phyloP scores from a whole-genome alignment of 805 yeast genomes.

The Wickerhamiella alocasiicola region DNA sequence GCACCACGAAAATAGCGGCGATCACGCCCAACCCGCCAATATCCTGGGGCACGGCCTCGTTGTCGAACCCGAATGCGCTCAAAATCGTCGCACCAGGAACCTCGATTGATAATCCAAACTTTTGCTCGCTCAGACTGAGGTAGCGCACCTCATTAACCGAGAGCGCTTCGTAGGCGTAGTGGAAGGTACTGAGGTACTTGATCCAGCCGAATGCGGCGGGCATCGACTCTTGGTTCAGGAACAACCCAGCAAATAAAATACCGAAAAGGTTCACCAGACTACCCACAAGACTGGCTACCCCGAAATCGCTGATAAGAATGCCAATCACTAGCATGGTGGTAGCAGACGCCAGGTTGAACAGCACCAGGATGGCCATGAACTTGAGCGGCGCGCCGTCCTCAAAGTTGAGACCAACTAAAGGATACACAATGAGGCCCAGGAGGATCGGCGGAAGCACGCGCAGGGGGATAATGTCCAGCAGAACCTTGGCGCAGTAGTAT shows the following conservation, averaged over 20 bases:
- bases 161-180: slow-evolving; percentile 89
- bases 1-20: slow-evolving; percentile 42
- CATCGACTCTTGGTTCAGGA: slow-evolving; percentile 67
- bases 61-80: slow-evolving; percentile 89
- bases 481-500: slow-evolving; percentile 70
- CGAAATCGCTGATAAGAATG: slow-evolving; percentile 73
- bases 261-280: slow-evolving; percentile 76
- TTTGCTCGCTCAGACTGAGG: slow-evolving; percentile 69
- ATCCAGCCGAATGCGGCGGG: slow-evolving; percentile 43
- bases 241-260: slow-evolving; percentile 82
- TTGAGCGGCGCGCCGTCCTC: slow-evolving; percentile 61
- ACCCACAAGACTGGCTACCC: slow-evolving; percentile 83
- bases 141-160: slow-evolving; percentile 87
- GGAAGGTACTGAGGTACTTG: slow-evolving; percentile 80
- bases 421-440: slow-evolving; percentile 69
- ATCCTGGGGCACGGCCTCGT: slow-evolving; percentile 61
- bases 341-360: slow-evolving; percentile 80
- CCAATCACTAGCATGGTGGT: slow-evolving; percentile 80
- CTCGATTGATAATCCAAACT: slow-evolving; percentile 85
- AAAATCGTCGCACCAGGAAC: slow-evolving; percentile 97
- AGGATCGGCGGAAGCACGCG: slow-evolving; percentile 86
- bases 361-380: slow-evolving; percentile 53
- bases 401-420: slow-evolving; percentile 78
- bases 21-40: slow-evolving; percentile 45
- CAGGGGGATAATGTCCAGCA: slow-evolving; percentile 87